These are phyloP conservation scores for Globisporangium okanoganense DNA, from an alignment of 352 stramenopile genomes.

Conservation along the genomic window DNA sequence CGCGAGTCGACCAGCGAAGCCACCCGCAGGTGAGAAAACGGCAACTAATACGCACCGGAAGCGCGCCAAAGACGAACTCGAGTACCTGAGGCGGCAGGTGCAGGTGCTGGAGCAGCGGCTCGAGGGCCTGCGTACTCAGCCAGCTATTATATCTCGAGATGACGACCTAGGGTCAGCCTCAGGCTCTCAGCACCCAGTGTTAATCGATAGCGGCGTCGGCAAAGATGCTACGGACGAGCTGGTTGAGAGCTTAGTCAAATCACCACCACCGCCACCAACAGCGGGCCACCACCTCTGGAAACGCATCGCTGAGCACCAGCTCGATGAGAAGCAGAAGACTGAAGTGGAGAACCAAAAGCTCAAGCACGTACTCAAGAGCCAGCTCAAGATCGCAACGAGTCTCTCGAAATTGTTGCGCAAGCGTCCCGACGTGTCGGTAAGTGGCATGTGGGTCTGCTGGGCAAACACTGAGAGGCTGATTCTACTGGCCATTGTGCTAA, in stretches of 20 bases:
- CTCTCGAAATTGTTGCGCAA: slow-evolving; percentile 44
- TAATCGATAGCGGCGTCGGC: no score
- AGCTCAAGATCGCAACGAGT: slow-evolving; percentile 45
- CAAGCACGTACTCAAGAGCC: slow-evolving; percentile 23
- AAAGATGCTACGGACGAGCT: no score
- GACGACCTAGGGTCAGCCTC: no score
- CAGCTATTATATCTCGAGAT: neutral
- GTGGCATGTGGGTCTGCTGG: no score
- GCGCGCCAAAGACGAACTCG: slow-evolving; percentile 22
- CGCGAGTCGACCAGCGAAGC: neutral
- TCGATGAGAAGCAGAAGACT: slow-evolving; percentile 3
- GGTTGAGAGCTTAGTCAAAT: no score
- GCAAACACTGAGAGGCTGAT: no score
- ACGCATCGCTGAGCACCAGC: slow-evolving; percentile 22
- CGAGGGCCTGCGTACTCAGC: neutral
- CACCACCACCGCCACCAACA: no score
- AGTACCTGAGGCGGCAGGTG: slow-evolving; percentile 24
- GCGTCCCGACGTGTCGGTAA: slow-evolving; percentile 7
- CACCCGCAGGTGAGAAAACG: neutral
- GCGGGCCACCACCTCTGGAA: slow-evolving; percentile 17
- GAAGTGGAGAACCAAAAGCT: slow-evolving; percentile 23
- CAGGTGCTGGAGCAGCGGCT: slow-evolving; percentile 16
- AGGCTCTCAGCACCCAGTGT: no score
- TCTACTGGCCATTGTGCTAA: neutral
- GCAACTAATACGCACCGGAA: slow-evolving; percentile 7